phyloP scores from a whole-genome alignment of 2,329 filamentous ascomycete genomes.

The Helicocarpus griseus region DNA sequence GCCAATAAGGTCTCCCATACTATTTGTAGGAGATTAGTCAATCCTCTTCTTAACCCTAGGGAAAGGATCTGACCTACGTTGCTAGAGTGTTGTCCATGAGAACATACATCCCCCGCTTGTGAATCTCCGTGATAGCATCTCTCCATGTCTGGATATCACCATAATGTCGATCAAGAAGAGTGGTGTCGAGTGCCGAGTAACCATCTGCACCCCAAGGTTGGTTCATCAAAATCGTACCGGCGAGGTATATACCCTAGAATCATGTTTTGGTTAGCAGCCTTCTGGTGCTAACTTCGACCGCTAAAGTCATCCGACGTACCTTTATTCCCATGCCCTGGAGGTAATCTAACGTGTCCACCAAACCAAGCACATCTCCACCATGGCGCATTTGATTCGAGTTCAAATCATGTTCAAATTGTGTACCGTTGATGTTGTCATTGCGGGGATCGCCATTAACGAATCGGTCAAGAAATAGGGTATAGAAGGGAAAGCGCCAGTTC shows the following conservation, averaged over 20 bases:
- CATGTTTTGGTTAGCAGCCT: constrained; percentile 6
- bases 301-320: constrained; percentile 22
- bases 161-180: constrained; percentile 53
- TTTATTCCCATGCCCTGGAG: constrained; percentile 56
- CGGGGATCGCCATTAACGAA: constrained; percentile 56
- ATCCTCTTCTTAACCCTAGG: background rate
- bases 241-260: constrained; percentile 48
- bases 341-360: constrained; percentile 54
- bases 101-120: constrained; percentile 54
- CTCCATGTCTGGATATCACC: constrained; percentile 52
- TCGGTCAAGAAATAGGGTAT: constrained; percentile 54
- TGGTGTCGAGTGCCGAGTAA: constrained; percentile 52
- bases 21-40: constrained; percentile 15
- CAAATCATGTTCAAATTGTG: constrained; percentile 51
- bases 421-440: constrained; percentile 55
- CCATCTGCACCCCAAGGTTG: constrained; percentile 54
- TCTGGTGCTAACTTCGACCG: background rate
- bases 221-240: constrained; percentile 56
- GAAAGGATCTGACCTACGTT: constrained; percentile 36
- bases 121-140: constrained; percentile 49
- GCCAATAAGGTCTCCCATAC: constrained; percentile 52
- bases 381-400: constrained; percentile 54
- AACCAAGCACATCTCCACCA: constrained; percentile 50
- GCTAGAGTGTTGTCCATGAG: constrained; percentile 57
- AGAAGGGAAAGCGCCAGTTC: constrained; percentile 58